A percentile compares a stretch with the other conserved stretches of the same genome.
These are phyloP conservation scores for Annulohypoxylon truncatum DNA, from an alignment of 2,329 filamentous ascomycete species.

Conservation along the genomic window DNA sequence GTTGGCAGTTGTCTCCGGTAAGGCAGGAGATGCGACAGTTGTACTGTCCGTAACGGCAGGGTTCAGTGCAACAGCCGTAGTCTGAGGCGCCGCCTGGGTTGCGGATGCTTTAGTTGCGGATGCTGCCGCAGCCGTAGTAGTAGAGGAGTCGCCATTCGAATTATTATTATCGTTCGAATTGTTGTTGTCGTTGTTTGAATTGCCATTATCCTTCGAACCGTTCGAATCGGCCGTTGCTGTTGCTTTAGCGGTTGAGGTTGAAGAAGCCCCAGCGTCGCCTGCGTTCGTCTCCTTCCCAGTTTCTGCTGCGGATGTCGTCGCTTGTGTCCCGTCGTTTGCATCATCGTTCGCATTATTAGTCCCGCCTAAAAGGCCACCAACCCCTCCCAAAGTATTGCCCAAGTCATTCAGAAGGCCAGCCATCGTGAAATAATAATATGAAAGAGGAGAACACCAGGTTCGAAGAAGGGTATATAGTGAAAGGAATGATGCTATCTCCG, in stretches of 20 bases:
- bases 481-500: conserved; percentile 27
- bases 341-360: conserved; percentile 5
- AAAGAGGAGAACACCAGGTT: conserved; percentile 48
- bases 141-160: not conserved
- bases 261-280: conserved; percentile 10
- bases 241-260: conserved; percentile 20
- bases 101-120: conserved; percentile 3
- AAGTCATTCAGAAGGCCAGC: conserved; percentile 46
- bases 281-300: conserved; percentile 25
- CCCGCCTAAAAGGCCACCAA: conserved; percentile 29
- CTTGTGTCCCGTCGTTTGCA: conserved; percentile 11
- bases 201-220: not conserved
- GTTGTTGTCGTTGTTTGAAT: not conserved
- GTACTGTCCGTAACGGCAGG: conserved; percentile 19
- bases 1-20: conserved; percentile 16
- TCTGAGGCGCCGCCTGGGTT: conserved; percentile 15
- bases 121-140: not conserved
- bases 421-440: conserved; percentile 43
- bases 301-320: conserved; percentile 25
- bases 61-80: conserved; percentile 32
- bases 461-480: conserved; percentile 43
- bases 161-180: not conserved
- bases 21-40: conserved; percentile 8
- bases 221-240: conserved; percentile 22
- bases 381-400: conserved; percentile 38